Evolutionary conservation across 768 basidiomycete species (phyloP).

Genomic region (Coprinopsis sp.): DNA sequence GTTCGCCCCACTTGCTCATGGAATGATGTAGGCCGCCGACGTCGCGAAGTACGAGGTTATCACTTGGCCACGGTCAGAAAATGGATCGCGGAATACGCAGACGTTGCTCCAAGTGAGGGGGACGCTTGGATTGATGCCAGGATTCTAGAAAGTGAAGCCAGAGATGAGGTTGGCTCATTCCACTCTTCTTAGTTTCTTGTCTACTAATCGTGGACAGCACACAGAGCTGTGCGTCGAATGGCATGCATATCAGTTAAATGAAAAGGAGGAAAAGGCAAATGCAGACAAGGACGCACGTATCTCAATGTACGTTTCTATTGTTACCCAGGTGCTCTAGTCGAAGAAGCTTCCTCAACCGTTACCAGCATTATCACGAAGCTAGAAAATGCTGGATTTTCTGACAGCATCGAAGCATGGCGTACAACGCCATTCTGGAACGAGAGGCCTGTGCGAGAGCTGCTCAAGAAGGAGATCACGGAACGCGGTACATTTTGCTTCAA

Average conservation of each 20-base stretch:
- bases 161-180: neutral
- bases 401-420: neutral
- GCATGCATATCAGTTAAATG: conserved; percentile 28
- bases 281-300: conserved; percentile 38
- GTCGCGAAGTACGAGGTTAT: too few relatives aligned
- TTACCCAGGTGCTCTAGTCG: neutral
- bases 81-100: too few relatives aligned
- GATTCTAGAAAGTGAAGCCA: neutral
- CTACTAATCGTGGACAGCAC: conserved; percentile 28
- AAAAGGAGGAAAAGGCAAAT: conserved; percentile 37
- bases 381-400: neutral
- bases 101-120: too few relatives aligned
- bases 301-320: conserved; percentile 32
- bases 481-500: neutral
- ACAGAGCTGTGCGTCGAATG: conserved; percentile 36
- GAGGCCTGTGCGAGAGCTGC: neutral
- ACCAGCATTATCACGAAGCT: neutral
- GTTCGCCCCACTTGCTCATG: too few relatives aligned
- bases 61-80: too few relatives aligned
- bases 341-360: neutral
- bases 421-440: neutral
- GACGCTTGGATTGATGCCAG: too few relatives aligned
- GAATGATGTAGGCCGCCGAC: too few relatives aligned
- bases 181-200: neutral
- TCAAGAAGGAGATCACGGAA: conserved; percentile 6